Base-by-base conservation (phyloP, 768 basidiomycete genomes). In the Tephrocybe sp. region DNA sequence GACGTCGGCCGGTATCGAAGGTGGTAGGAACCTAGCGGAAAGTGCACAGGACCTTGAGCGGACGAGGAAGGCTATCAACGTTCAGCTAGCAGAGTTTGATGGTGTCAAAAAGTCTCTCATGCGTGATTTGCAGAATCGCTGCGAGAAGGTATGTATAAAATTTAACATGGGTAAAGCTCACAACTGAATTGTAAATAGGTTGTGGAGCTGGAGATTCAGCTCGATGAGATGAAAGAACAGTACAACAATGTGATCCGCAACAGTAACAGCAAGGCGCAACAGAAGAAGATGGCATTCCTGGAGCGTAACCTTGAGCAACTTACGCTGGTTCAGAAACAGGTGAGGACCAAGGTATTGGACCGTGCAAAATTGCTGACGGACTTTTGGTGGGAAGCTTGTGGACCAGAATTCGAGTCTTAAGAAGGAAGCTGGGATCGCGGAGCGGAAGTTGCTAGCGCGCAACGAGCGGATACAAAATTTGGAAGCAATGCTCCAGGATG, bases 201-300 rank as follows among this genome's bases (percentile, higher is more conserved):
- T 34, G 96, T 99, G 44, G 97, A 98, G 70, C 84, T 99, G 24
- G 97, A 99, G 69, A 98, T 99, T 56, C 95, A 98, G 66, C 76
- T 99, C 27, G 97, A 98, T 62, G 97, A 99, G 66, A 93, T 97
- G 68, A 92, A 91, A 68, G 97, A 99, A 70, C 95, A 98, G 64
- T 99, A 99, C 71, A 96, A 94, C 74, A 96, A 95, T 64, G 92
- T 98, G 51, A 94, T 97, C 61, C 88, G 92, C 55, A 97, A 97
- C 67, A 95, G 93, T 73, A 98, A 98, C 69, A 94, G 89, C 69
- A 95, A 96, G 68, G 92, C 96, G 6, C 97, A 99, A 60, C 92
- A 96, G 73, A 95, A 96, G 82, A 98, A 98, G 81, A 95, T 98
- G 89, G 91, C 93, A 11, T 97, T 98, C 81, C 70, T 99, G 47